Percentiles rank a stretch among this genome's conserved stretches.
Evolutionary conservation across 352 stramenopile genomes (phyloP).

Genomic region (Pythium vanterpoolii): DNA sequence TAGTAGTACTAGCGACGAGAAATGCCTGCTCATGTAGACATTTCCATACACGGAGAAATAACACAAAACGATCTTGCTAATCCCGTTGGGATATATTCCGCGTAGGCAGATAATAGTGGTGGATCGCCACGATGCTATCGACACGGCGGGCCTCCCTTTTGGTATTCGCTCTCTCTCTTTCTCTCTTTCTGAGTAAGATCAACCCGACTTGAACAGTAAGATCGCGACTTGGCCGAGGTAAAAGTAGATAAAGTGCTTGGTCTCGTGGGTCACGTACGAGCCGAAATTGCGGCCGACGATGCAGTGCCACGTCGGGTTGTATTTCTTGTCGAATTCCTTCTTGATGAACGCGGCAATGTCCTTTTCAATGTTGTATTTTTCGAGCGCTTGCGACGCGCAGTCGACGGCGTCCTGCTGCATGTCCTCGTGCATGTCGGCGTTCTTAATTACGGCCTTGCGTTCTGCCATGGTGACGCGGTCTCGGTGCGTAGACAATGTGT

Average conservation of each 20-base stretch:
- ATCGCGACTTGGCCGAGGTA: slow-evolving; percentile 94
- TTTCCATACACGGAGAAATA: not conserved
- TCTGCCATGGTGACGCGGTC: slow-evolving; percentile 65
- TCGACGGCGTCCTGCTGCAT: slow-evolving; percentile 99
- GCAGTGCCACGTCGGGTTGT: slow-evolving; percentile 93
- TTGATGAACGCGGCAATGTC: slow-evolving; percentile 93
- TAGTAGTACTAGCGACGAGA: slow-evolving; percentile 33
- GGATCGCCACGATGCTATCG: slow-evolving; percentile 3
- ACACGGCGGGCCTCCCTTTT: not conserved
- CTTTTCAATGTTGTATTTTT: slow-evolving; percentile 99
- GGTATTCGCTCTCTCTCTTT: not conserved
- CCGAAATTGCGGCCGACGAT: slow-evolving; percentile 95
- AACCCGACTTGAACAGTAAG: slow-evolving; percentile 93
- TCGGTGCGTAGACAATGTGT: not conserved
- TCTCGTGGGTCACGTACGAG: slow-evolving; percentile 93
- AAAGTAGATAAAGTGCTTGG: slow-evolving; percentile 95
- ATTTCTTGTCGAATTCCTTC: slow-evolving; percentile 93
- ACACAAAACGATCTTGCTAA: too few relatives aligned
- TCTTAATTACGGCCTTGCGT: slow-evolving; percentile 99
- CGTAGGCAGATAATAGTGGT: not conserved
- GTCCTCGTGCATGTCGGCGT: slow-evolving; percentile 99
- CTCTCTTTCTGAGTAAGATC: slow-evolving; percentile 3
- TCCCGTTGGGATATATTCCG: not conserved
- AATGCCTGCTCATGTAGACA: slow-evolving; percentile 56
- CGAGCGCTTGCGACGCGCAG: slow-evolving; percentile 96